Evolutionary conservation across 2,329 filamentous ascomycete species (phyloP).

Genomic region (Paecilomyces fulvus): DNA sequence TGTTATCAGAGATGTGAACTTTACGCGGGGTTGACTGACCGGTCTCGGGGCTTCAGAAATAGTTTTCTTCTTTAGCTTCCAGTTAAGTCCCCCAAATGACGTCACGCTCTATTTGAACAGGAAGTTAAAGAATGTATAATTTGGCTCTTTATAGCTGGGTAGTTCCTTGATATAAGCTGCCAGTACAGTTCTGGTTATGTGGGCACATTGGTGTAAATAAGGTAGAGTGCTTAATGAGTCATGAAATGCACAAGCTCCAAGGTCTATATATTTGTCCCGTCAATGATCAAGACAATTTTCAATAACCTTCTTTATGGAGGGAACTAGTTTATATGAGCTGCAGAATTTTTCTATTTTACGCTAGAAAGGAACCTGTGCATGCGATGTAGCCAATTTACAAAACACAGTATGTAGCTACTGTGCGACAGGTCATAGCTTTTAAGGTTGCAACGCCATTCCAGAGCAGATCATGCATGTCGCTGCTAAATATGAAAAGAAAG

Average conservation of each 20-base stretch:
- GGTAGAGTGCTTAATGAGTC: too few relatives aligned
- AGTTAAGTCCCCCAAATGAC: not conserved
- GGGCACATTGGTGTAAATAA: not conserved
- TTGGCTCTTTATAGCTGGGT: not conserved
- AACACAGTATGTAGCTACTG: too few relatives aligned
- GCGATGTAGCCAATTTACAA: not conserved
- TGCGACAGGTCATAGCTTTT: not conserved
- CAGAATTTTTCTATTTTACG: not conserved
- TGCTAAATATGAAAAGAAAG: conserved; percentile 4
- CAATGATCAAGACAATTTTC: too few relatives aligned
- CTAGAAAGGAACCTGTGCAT: not conserved
- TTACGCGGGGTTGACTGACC: not conserved
- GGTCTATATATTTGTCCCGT: too few relatives aligned
- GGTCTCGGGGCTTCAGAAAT: not conserved
- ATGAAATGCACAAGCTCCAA: too few relatives aligned
- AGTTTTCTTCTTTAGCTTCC: not conserved
- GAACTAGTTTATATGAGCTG: not conserved
- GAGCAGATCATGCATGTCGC: not conserved
- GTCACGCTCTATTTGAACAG: not conserved
- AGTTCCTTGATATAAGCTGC: not conserved
- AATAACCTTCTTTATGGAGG: too few relatives aligned
- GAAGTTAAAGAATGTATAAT: not conserved
- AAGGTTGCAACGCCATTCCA: not conserved
- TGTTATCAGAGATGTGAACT: not conserved
- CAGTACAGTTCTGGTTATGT: not conserved